A percentile compares a stretch with the other conserved stretches of the same genome.
Conservation (phyloP, 495 filamentous ascomycete genomes). For the Rhypophila decipiens region DNA sequence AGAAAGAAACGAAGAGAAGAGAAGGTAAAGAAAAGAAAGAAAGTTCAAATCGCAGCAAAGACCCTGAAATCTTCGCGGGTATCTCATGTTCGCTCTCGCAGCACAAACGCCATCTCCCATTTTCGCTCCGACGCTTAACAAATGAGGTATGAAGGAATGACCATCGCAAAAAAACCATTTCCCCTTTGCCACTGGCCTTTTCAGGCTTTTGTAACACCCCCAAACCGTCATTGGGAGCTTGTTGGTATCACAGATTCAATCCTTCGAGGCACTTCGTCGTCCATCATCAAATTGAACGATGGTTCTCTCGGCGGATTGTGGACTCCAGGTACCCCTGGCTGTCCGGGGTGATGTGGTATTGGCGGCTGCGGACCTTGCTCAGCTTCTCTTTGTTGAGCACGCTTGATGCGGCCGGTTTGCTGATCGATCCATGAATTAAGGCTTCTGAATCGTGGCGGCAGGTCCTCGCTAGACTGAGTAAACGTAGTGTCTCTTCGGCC, state of each 20-base stretch:
- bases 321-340: slow-evolving; percentile 23
- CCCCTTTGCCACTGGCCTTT: too few species aligned
- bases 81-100: neutral
- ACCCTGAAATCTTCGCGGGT: neutral
- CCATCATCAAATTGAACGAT: slow-evolving; percentile 29
- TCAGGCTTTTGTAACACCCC: too few species aligned
- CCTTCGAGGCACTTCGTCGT: slow-evolving; percentile 23
- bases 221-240: too few species aligned
- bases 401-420: slow-evolving; percentile 39
- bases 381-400: slow-evolving; percentile 22
- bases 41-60: neutral
- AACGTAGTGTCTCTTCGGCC: slow-evolving; percentile 37
- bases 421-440: slow-evolving; percentile 58
- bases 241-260: slow-evolving; percentile 12
- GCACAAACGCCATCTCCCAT: neutral
- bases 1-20: neutral
- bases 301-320: slow-evolving; percentile 28
- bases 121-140: neutral
- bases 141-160: neutral
- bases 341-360: slow-evolving; percentile 17
- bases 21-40: neutral
- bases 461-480: slow-evolving; percentile 41
- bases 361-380: slow-evolving; percentile 16
- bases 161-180: neutral
- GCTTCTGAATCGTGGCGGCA: slow-evolving; percentile 48